These are phyloP conservation scores for Syzygium aqueum DNA, from an alignment of 345 rosid genomes.

Conservation along the genomic window DNA sequence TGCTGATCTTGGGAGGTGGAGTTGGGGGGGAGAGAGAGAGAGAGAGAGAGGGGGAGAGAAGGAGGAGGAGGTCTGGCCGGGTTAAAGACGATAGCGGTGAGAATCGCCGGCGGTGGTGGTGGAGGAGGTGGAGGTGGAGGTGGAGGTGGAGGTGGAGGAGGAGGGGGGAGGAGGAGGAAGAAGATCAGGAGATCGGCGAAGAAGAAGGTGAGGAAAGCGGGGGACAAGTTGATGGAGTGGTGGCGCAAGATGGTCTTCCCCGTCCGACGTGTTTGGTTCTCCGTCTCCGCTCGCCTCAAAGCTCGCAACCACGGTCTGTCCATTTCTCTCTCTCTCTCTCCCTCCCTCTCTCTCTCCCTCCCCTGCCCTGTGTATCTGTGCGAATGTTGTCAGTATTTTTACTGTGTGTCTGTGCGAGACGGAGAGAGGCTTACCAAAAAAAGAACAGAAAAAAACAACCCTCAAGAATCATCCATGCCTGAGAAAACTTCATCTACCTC, in stretches of 20 bases:
- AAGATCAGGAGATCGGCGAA: background rate
- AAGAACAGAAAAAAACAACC: background rate
- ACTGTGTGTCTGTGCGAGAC: background rate
- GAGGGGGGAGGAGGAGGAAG: background rate
- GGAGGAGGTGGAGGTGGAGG: background rate
- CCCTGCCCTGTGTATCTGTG: background rate
- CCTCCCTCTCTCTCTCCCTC: too few species aligned
- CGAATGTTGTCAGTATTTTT: background rate
- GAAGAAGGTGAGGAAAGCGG: background rate
- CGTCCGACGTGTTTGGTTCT: slow-evolving; percentile 33
- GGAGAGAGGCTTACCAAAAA: background rate
- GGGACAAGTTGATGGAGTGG: slow-evolving; percentile 30
- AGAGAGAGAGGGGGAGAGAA: background rate
- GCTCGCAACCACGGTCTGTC: slow-evolving; percentile 34
- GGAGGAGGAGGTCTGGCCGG: slow-evolving; percentile 19
- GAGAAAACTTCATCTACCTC: background rate
- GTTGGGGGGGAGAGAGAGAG: background rate
- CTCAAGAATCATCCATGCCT: background rate
- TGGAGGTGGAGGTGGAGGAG: background rate
- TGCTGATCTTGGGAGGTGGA: background rate
- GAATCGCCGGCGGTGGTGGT: slow-evolving; percentile 7
- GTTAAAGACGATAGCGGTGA: slow-evolving; percentile 18
- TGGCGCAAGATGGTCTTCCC: slow-evolving; percentile 55
- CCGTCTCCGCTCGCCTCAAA: slow-evolving; percentile 41
- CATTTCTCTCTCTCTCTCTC: background rate